Conservation (phyloP, 2,329 filamentous ascomycete genomes). For the Verticillium tricorpus region DNA sequence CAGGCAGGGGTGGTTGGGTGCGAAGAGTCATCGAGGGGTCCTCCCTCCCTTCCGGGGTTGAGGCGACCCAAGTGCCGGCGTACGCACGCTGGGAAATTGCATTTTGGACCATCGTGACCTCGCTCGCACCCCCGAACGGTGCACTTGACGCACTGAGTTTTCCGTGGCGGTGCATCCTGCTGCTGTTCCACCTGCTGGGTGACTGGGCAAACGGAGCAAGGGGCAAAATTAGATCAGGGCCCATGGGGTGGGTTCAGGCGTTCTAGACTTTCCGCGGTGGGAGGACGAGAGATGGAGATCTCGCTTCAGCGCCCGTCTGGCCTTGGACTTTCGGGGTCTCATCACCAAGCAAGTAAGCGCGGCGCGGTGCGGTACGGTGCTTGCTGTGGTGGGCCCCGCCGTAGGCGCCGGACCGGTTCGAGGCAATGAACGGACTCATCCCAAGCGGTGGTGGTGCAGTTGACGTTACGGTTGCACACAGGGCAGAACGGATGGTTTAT, state of each 20-base stretch:
- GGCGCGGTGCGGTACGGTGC: background rate
- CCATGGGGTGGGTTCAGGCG: background rate
- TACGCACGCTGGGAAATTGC: background rate
- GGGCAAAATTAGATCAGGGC: background rate
- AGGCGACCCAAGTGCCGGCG: background rate
- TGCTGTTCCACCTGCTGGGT: background rate
- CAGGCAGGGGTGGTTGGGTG: background rate
- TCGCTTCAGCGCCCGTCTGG: background rate
- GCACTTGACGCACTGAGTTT: background rate
- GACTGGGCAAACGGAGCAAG: background rate
- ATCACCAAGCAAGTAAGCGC: background rate
- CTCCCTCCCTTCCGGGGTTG: background rate
- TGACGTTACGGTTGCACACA: background rate
- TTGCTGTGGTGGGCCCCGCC: background rate
- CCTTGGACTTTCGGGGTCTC: background rate
- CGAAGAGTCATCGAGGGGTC: background rate
- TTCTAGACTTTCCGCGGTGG: background rate
- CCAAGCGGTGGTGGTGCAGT: background rate
- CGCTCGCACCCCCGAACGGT: background rate
- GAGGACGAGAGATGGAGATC: background rate
- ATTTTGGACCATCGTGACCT: background rate
- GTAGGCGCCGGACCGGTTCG: background rate
- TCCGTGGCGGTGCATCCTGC: background rate
- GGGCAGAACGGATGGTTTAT: background rate
- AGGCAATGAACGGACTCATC: background rate